Percentiles rank a stretch among this genome's conserved stretches.
These are phyloP conservation scores for Aspergillus saccharolyticus DNA, from an alignment of 495 filamentous ascomycete species.

Conservation along the genomic window DNA sequence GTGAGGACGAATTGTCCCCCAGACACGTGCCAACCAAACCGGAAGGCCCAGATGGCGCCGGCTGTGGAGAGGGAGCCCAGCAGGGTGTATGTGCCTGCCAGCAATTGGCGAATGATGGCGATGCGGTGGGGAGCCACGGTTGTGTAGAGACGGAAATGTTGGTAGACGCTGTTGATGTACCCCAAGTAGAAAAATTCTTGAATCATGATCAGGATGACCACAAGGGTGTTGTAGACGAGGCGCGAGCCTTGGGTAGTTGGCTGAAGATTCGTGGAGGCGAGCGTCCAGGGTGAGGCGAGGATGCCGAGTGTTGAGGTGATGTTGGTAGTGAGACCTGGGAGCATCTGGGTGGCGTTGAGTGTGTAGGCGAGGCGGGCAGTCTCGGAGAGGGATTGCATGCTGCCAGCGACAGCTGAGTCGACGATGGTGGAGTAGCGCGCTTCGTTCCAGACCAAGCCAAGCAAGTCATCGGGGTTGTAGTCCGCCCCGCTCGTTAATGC, in stretches of 20 bases:
- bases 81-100: conserved; percentile 40
- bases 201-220: conserved; percentile 44
- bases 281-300: conserved; percentile 39
- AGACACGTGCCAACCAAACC: conserved; percentile 40
- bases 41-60: conserved; percentile 50
- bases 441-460: conserved; percentile 49
- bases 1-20: conserved; percentile 42
- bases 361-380: conserved; percentile 34
- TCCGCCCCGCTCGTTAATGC: conserved; percentile 29
- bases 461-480: conserved; percentile 36
- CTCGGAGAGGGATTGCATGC: conserved; percentile 26
- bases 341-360: conserved; percentile 24
- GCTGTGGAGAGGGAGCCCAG: conserved; percentile 40
- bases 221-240: conserved; percentile 48
- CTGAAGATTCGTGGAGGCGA: conserved; percentile 37
- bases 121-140: conserved; percentile 34
- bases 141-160: conserved; percentile 40
- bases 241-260: conserved; percentile 46
- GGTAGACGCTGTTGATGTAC: conserved; percentile 37
- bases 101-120: conserved; percentile 35
- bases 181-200: conserved; percentile 53
- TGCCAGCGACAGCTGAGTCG: conserved; percentile 29
- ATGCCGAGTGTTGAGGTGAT: conserved; percentile 29
- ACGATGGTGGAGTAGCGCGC: conserved; percentile 42
- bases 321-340: conserved; percentile 25